These are phyloP conservation scores for Sphagnum magellanicum DNA, from an alignment of 228 moss, liverwort and hornwort genomes.

Conservation along the genomic window DNA sequence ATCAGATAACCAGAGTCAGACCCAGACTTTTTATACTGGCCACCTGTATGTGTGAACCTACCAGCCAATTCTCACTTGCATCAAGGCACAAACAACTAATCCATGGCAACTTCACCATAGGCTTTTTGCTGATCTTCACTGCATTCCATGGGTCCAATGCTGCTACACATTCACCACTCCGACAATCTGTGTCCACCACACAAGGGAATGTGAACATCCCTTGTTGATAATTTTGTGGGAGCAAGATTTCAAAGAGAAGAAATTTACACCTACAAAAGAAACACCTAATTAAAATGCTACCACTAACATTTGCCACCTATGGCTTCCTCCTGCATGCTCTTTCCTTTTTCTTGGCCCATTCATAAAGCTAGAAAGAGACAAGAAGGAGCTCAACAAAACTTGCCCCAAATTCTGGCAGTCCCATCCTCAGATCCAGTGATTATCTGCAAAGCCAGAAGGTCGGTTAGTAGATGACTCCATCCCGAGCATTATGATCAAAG, in stretches of 20 bases:
- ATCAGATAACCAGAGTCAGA: background rate
- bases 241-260: background rate
- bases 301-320: background rate
- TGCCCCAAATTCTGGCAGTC: slow-evolving; percentile 40
- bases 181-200: slow-evolving; percentile 22
- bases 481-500: too few species aligned
- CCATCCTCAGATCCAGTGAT: slow-evolving; percentile 55
- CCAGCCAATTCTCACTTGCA: slow-evolving; percentile 50
- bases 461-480: too few species aligned
- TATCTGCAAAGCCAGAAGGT: slow-evolving; percentile 17
- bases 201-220: background rate
- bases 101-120: slow-evolving; percentile 34
- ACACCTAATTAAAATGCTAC: background rate
- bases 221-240: background rate
- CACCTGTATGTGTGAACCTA: slow-evolving; percentile 1
- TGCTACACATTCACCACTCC: slow-evolving; percentile 35
- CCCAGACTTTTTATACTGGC: background rate
- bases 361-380: too few species aligned
- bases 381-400: background rate
- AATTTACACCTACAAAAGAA: background rate
- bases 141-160: slow-evolving; percentile 37
- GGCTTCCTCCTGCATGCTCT: too few species aligned
- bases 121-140: slow-evolving; percentile 15
- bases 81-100: slow-evolving; percentile 45
- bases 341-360: too few species aligned